phyloP scores from a whole-genome alignment of 305 asterid species.

The Fraxinus paxiana region DNA sequence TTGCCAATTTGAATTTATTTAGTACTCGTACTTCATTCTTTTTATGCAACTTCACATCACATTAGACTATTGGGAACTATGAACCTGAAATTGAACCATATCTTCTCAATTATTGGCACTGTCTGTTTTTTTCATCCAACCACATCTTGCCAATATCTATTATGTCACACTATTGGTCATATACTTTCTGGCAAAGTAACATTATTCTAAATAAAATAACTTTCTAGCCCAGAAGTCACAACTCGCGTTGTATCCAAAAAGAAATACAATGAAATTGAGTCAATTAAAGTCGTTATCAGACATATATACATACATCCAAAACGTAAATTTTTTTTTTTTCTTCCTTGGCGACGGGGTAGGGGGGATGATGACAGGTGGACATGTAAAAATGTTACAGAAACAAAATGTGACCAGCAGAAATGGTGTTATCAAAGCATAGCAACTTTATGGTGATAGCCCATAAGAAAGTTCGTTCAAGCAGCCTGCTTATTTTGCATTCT shows the following conservation, averaged over 20 bases:
- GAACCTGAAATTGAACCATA: background rate
- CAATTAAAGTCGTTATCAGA: too few species aligned
- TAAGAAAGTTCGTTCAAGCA: background rate
- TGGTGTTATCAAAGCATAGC: background rate
- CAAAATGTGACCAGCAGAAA: background rate
- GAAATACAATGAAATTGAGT: too few species aligned
- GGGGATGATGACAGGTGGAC: too few species aligned
- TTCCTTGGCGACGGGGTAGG: too few species aligned
- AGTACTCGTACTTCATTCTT: background rate
- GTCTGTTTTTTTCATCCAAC: background rate
- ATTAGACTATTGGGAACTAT: background rate
- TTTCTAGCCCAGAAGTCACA: too few species aligned
- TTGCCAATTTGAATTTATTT: background rate
- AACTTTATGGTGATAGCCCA: background rate
- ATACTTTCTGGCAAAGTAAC: too few species aligned
- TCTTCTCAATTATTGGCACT: background rate
- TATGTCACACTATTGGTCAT: too few species aligned
- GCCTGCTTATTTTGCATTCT: conserved; percentile 50
- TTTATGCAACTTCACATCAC: background rate
- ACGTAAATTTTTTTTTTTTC: too few species aligned
- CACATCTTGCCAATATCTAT: background rate
- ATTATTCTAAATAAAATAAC: too few species aligned
- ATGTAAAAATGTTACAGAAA: background rate
- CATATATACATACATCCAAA: too few species aligned
- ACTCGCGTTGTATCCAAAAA: too few species aligned